phyloP scores from a whole-genome alignment of 2,329 filamentous ascomycete genomes.

The Diaporthe sp. region DNA sequence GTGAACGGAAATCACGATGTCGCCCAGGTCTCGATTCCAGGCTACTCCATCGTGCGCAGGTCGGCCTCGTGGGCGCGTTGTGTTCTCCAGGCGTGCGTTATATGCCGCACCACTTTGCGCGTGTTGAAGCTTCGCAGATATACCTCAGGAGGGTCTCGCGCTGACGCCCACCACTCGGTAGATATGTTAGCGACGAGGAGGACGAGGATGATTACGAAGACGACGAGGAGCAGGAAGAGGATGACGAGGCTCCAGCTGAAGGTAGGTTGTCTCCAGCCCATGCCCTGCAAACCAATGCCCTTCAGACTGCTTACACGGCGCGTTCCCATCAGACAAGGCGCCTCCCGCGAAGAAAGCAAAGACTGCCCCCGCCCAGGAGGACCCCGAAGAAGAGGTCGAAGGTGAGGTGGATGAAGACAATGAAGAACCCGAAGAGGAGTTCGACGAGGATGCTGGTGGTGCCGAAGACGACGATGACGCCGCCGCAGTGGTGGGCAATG shows the following conservation, averaged over 20 bases:
- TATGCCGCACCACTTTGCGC: background rate
- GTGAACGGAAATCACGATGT: background rate
- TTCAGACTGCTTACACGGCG: background rate
- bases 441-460: conserved; percentile 44
- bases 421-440: conserved; percentile 43
- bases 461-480: conserved; percentile 41
- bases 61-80: background rate
- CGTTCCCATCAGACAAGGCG: conserved; percentile 49
- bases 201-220: conserved; percentile 54
- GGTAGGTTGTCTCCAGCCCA: conserved; percentile 48
- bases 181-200: conserved; percentile 54
- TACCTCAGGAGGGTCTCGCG: background rate
- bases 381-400: conserved; percentile 44
- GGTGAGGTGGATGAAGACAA: conserved; percentile 39
- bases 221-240: conserved; percentile 55
- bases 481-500: conserved; percentile 21
- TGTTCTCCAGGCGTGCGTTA: background rate
- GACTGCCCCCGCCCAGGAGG: conserved; percentile 52
- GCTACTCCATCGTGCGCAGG: background rate
- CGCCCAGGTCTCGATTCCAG: background rate
- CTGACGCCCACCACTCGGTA: conserved; percentile 9
- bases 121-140: background rate
- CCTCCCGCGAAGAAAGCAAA: conserved; percentile 68
- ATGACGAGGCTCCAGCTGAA: conserved; percentile 49
- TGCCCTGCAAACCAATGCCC: background rate